Evolutionary conservation across 331 rosid species (phyloP).

Genomic region (Ulmus americana): DNA sequence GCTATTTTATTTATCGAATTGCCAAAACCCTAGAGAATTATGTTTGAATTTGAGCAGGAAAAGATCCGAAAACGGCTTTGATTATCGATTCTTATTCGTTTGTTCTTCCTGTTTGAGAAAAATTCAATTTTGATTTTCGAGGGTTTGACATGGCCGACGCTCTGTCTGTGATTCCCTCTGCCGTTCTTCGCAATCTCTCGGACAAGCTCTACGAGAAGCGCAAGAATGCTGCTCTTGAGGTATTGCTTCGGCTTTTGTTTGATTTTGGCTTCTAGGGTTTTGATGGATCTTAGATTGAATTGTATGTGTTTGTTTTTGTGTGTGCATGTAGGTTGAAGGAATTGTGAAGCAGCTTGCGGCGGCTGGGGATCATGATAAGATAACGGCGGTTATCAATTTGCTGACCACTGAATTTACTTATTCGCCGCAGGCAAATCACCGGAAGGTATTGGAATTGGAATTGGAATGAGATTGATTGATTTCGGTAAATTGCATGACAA

Average conservation of each 20-base stretch:
- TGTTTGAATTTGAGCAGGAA: slow-evolving; percentile 69
- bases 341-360: slow-evolving; percentile 75
- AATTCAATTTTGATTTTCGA: neutral
- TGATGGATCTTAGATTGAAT: slow-evolving; percentile 19
- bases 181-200: slow-evolving; percentile 82
- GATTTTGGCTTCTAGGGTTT: slow-evolving; percentile 27
- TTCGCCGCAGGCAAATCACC: slow-evolving; percentile 71
- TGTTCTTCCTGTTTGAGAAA: neutral
- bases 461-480: neutral
- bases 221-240: slow-evolving; percentile 97
- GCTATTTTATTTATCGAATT: neutral
- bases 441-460: slow-evolving; percentile 49
- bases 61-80: slow-evolving; percentile 76
- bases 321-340: slow-evolving; percentile 66
- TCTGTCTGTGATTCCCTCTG: slow-evolving; percentile 53
- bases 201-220: slow-evolving; percentile 98
- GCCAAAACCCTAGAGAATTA: slow-evolving; percentile 32
- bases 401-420: slow-evolving; percentile 56
- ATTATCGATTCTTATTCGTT: slow-evolving; percentile 19
- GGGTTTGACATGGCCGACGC: slow-evolving; percentile 65
- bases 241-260: slow-evolving; percentile 15
- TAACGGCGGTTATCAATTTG: slow-evolving; percentile 70
- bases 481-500: neutral
- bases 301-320: slow-evolving; percentile 1
- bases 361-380: slow-evolving; percentile 79